phyloP scores from a whole-genome alignment of 2,329 filamentous ascomycete genomes.

The Alternaria conjuncta region DNA sequence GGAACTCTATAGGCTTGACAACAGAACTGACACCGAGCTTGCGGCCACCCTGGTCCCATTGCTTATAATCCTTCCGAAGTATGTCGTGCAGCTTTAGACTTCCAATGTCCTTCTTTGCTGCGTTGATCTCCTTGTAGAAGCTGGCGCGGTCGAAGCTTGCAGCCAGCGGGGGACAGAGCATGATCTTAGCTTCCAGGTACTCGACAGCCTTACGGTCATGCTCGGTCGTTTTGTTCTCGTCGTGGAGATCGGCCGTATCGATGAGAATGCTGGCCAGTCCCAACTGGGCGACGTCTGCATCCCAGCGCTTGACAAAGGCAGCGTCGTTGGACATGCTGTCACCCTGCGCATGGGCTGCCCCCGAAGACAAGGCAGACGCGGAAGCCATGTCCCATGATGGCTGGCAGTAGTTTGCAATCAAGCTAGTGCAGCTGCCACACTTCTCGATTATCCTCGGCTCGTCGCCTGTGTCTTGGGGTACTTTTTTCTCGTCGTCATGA shows the following conservation, averaged over 20 bases:
- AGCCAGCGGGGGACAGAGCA: conserved; percentile 44
- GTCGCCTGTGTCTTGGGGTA: conserved; percentile 56
- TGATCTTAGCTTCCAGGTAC: conserved; percentile 65
- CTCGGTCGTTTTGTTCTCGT: conserved; percentile 66
- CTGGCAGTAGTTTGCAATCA: conserved; percentile 68
- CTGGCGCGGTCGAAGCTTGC: conserved; percentile 58
- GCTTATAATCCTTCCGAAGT: conserved; percentile 83
- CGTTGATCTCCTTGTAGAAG: conserved; percentile 67
- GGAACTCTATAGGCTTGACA: conserved; percentile 67
- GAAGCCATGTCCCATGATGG: conserved; percentile 63
- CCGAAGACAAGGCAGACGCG: conserved; percentile 49
- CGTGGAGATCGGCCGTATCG: conserved; percentile 71
- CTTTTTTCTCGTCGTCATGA: conserved; percentile 72
- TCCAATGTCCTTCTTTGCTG: conserved; percentile 72
- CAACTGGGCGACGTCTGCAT: conserved; percentile 69
- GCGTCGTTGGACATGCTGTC: conserved; percentile 41
- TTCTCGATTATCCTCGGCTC: conserved; percentile 68
- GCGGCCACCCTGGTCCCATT: conserved; percentile 65
- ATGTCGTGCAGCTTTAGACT: conserved; percentile 68
- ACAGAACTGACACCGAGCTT: conserved; percentile 72
- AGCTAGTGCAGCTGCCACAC: conserved; percentile 74
- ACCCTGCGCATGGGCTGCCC: conserved; percentile 49
- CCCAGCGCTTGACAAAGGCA: conserved; percentile 50
- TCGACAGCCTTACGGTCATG: conserved; percentile 65
- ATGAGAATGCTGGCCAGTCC: conserved; percentile 74